Evolutionary conservation across 257 asterid genomes (phyloP).

Genomic region (Ligustrum vulgare): DNA sequence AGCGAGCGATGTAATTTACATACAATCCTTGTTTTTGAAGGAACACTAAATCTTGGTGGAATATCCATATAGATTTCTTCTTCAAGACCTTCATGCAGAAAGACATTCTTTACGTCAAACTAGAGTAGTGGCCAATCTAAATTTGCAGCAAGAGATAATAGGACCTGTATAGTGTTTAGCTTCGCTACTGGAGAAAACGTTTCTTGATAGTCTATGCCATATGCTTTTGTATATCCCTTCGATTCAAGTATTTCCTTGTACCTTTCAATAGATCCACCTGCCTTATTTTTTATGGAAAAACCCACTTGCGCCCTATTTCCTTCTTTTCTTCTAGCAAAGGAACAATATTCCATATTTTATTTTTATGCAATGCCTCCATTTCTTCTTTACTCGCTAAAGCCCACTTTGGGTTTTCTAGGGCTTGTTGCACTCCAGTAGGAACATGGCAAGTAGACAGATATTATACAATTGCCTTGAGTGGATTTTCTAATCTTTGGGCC

Average conservation of each 20-base stretch:
- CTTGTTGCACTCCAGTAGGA: constrained; percentile 1
- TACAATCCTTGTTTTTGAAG: neutral
- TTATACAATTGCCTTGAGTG: neutral
- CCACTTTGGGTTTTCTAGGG: neutral
- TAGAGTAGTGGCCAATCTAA: neutral
- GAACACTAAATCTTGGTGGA: neutral
- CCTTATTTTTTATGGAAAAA: constrained; percentile 1
- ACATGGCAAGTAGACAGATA: neutral
- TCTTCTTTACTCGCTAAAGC: neutral
- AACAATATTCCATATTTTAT: neutral
- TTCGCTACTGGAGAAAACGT: neutral
- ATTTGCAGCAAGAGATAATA: neutral
- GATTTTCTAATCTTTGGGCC: neutral
- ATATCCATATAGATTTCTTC: too few relatives aligned
- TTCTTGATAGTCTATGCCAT: too few relatives aligned
- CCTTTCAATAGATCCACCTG: neutral
- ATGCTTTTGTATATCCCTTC: neutral
- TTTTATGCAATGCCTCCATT: neutral
- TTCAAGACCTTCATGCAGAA: neutral
- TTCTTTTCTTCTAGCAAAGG: neutral
- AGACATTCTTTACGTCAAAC: neutral
- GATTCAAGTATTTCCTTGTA: neutral
- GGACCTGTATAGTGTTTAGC: neutral
- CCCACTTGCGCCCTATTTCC: neutral
- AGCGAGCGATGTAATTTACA: neutral